Percentiles rank a stretch among this genome's conserved stretches.
Evolutionary conservation across 306 rosid genomes (phyloP).

Genomic region (Acacia melanoxylon): DNA sequence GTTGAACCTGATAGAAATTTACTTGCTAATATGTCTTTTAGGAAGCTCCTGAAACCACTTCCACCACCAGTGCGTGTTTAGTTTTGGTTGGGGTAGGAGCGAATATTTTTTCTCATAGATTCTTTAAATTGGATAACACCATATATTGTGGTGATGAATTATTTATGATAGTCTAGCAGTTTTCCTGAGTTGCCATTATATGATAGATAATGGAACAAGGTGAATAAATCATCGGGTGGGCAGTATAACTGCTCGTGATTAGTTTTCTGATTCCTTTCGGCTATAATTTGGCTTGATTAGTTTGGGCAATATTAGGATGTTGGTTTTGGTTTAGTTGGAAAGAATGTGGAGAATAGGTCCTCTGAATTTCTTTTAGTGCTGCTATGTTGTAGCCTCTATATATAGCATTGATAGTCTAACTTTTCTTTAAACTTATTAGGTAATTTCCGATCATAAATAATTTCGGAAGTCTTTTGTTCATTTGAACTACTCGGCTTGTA

Average conservation of each 20-base stretch:
- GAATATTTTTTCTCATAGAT: neutral
- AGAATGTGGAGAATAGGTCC: neutral
- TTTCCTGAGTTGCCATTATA: neutral
- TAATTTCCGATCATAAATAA: too few species aligned
- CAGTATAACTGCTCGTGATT: neutral
- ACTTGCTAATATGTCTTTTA: neutral
- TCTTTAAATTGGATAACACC: neutral
- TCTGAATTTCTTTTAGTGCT: neutral
- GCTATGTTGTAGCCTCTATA: neutral
- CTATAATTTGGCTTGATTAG: neutral
- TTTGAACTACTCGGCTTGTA: too few species aligned
- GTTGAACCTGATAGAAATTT: neutral
- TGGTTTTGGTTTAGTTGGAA: neutral
- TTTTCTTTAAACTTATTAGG: too few species aligned
- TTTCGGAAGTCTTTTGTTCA: too few species aligned
- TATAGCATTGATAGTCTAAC: too few species aligned
- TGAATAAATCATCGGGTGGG: neutral
- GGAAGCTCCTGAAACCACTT: neutral
- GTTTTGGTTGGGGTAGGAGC: neutral
- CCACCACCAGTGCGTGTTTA: neutral
- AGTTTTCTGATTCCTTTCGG: neutral
- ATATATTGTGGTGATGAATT: neutral
- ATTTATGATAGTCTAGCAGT: neutral
- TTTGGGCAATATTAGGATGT: neutral
- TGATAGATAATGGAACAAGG: neutral